Percentiles rank a stretch among this genome's conserved stretches.
These are phyloP conservation scores for Coemansia sp. DNA, from an alignment of 192 early-diverging fungal species.

Conservation along the genomic window DNA sequence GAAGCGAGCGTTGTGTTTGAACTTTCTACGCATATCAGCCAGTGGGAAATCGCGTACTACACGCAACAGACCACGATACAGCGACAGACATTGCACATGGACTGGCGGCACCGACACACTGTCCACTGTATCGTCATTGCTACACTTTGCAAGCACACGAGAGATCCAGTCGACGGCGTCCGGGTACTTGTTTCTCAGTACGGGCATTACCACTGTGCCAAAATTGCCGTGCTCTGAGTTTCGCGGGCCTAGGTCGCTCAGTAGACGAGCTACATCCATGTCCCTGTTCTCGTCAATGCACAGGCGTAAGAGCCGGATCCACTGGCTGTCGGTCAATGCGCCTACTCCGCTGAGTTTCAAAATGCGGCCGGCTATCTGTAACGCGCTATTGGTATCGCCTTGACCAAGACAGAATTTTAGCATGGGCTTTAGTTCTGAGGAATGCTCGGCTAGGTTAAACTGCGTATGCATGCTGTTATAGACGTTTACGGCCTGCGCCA, in stretches of 20 bases:
- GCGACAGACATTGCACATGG: conserved; percentile 2
- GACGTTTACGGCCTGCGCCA: conserved; percentile 17
- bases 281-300: background rate
- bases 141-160: background rate
- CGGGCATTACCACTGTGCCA: background rate
- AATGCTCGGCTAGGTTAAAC: conserved; percentile 5
- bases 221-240: background rate
- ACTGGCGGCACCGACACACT: background rate
- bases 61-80: conserved; percentile 32
- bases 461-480: conserved; percentile 19
- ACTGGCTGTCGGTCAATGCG: conserved; percentile 12
- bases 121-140: background rate
- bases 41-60: conserved; percentile 20
- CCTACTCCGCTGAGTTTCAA: conserved; percentile 8
- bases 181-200: conserved; percentile 2
- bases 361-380: conserved; percentile 12
- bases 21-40: conserved; percentile 29
- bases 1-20: conserved; percentile 39
- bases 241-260: background rate
- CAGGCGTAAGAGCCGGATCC: conserved; percentile 12
- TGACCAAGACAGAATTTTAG: conserved; percentile 11
- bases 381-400: background rate
- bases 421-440: conserved; percentile 10
- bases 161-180: background rate
- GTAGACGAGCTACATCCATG: background rate